phyloP scores from a whole-genome alignment of 1,139 yeast genomes.

The Meyerozyma carpophila region DNA sequence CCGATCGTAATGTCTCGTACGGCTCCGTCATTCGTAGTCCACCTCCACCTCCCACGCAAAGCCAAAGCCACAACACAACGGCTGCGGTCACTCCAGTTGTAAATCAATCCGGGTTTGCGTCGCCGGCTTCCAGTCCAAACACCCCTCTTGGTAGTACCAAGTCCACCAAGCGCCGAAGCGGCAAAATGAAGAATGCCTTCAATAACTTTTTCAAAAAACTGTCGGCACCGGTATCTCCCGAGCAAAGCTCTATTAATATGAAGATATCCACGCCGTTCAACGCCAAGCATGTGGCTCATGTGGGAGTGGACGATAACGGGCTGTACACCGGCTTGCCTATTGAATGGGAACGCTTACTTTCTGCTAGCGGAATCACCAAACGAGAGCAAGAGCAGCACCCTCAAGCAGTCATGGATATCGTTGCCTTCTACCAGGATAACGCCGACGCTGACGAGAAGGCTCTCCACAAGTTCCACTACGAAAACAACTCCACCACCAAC shows the following conservation, averaged over 20 bases:
- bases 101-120: slow-evolving; percentile 14
- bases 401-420: slow-evolving; percentile 90
- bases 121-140: slow-evolving; percentile 9
- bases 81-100: slow-evolving; percentile 29
- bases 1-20: slow-evolving; percentile 10
- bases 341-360: slow-evolving; percentile 82
- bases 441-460: slow-evolving; percentile 58
- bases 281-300: slow-evolving; percentile 89
- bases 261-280: slow-evolving; percentile 87
- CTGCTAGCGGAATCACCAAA: slow-evolving; percentile 81
- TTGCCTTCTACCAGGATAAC: slow-evolving; percentile 75
- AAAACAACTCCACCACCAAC: slow-evolving; percentile 17
- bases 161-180: slow-evolving; percentile 7
- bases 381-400: slow-evolving; percentile 88
- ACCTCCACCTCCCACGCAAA: slow-evolving; percentile 10
- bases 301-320: slow-evolving; percentile 85
- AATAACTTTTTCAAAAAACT: slow-evolving; percentile 1
- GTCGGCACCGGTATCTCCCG: slow-evolving; percentile 3
- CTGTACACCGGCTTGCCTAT: slow-evolving; percentile 86
- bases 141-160: slow-evolving; percentile 8
- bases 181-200: slow-evolving; percentile 19
- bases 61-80: slow-evolving; percentile 20
- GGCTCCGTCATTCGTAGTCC: slow-evolving; percentile 24
- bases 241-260: slow-evolving; percentile 33
- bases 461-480: slow-evolving; percentile 63